phyloP scores from a whole-genome alignment of 192 early-diverging fungal species.

The Podila horticola region DNA sequence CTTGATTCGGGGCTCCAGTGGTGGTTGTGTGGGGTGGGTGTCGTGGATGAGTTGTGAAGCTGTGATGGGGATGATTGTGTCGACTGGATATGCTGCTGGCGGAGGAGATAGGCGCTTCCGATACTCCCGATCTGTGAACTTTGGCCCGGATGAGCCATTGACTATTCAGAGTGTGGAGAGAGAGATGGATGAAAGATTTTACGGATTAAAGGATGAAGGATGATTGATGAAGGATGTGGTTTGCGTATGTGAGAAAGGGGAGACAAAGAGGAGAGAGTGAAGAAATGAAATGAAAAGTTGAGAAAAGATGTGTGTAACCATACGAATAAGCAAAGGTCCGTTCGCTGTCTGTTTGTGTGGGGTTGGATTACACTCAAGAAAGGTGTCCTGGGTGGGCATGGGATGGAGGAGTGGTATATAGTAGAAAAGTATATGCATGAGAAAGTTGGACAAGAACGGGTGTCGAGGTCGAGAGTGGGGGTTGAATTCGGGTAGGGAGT shows the following conservation, averaged over 20 bases:
- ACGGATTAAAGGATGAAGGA: neutral
- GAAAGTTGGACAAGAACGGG: too few species aligned
- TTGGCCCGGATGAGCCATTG: conserved; percentile 35
- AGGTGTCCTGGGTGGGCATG: too few species aligned
- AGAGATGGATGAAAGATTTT: neutral
- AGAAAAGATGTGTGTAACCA: too few species aligned
- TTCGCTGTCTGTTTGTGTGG: too few species aligned
- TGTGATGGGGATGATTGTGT: neutral
- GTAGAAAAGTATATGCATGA: neutral
- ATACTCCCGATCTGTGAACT: neutral
- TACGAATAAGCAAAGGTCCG: too few species aligned
- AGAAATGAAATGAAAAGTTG: too few species aligned
- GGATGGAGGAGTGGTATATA: too few species aligned
- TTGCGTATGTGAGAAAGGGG: too few species aligned
- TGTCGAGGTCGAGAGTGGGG: neutral
- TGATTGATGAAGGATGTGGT: too few species aligned
- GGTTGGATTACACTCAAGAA: too few species aligned
- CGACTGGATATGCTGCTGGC: neutral
- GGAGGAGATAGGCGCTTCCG: neutral
- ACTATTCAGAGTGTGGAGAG: neutral
- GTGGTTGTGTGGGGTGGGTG: neutral
- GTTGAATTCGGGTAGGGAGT: neutral
- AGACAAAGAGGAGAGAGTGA: neutral
- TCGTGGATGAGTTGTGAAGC: neutral
- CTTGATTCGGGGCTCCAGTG: conserved; percentile 3